Evolutionary conservation across 2,329 filamentous ascomycete genomes (phyloP).

Genomic region (Penicillium paneum): DNA sequence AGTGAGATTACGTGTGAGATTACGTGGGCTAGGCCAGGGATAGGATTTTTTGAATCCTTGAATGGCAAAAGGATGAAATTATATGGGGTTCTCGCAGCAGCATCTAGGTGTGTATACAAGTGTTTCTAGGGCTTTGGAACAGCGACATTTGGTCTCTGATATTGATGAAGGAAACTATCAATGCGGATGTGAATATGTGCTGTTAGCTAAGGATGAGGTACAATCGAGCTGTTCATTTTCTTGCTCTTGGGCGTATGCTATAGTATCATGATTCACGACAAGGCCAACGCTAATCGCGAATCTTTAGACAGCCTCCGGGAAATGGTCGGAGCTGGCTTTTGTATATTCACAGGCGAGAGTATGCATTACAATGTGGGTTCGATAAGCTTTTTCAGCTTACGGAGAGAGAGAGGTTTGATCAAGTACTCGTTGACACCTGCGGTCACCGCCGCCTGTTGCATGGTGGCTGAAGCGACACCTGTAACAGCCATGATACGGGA

Average conservation of each 20-base stretch:
- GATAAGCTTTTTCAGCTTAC: slow-evolving; percentile 32
- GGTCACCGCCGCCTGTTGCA: slow-evolving; percentile 31
- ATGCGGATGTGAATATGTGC: not conserved
- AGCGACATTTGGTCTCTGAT: slow-evolving; percentile 32
- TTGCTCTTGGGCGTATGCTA: not conserved
- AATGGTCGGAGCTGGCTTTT: not conserved
- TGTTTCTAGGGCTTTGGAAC: slow-evolving; percentile 18
- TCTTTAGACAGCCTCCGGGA: not conserved
- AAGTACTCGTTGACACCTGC: slow-evolving; percentile 34
- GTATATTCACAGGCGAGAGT: not conserved
- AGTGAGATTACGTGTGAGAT: slow-evolving; percentile 10
- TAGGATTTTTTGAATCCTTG: slow-evolving; percentile 31
- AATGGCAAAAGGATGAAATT: slow-evolving; percentile 22
- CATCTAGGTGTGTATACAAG: slow-evolving; percentile 11
- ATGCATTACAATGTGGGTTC: not conserved
- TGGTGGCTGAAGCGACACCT: slow-evolving; percentile 30
- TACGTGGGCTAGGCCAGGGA: slow-evolving; percentile 14
- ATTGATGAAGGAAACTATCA: slow-evolving; percentile 24
- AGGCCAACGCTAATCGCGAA: not conserved
- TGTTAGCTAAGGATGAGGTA: not conserved
- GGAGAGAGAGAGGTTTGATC: slow-evolving; percentile 33
- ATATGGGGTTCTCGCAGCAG: slow-evolving; percentile 32
- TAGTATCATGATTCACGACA: not conserved
- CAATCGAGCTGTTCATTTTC: not conserved
- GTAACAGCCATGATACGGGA: slow-evolving; percentile 33